Conservation (phyloP, 352 stramenopile species). For the Pythium chondricola region DNA sequence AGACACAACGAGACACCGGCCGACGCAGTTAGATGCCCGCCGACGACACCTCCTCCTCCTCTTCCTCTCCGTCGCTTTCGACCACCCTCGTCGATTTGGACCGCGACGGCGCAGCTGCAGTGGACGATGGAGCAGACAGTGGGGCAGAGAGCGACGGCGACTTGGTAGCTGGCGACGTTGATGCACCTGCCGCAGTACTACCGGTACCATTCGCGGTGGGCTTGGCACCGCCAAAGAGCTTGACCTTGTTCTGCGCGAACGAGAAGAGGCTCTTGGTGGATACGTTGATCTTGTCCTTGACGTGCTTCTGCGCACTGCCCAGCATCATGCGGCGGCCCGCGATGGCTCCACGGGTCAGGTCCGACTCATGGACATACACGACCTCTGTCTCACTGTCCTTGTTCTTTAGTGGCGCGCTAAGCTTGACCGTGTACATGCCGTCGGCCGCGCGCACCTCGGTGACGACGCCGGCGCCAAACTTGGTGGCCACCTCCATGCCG, state of each 20-base stretch:
- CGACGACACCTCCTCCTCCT: constrained; percentile 10
- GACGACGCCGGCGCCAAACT: constrained; percentile 66
- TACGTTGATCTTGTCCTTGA: constrained; percentile 32
- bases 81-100: constrained; percentile 12
- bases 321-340: constrained; percentile 23
- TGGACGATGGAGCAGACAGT: neutral
- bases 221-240: constrained; percentile 7
- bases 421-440: constrained; percentile 71
- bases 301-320: constrained; percentile 41
- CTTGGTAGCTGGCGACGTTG: neutral
- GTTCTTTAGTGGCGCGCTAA: constrained; percentile 23
- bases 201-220: neutral
- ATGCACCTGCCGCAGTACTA: neutral
- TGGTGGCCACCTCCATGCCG: constrained; percentile 69
- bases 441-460: constrained; percentile 54
- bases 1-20: neutral
- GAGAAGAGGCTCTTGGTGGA: constrained; percentile 21
- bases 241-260: constrained; percentile 16
- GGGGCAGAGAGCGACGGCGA: neutral
- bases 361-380: constrained; percentile 71
- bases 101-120: constrained; percentile 1
- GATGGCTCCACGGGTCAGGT: constrained; percentile 33
- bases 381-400: constrained; percentile 42
- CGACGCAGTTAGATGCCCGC: constrained; percentile 18
- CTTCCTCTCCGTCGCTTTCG: constrained; percentile 6